Evolutionary conservation across 2,329 filamentous ascomycete species (phyloP).

Genomic region (Cytospora mali): DNA sequence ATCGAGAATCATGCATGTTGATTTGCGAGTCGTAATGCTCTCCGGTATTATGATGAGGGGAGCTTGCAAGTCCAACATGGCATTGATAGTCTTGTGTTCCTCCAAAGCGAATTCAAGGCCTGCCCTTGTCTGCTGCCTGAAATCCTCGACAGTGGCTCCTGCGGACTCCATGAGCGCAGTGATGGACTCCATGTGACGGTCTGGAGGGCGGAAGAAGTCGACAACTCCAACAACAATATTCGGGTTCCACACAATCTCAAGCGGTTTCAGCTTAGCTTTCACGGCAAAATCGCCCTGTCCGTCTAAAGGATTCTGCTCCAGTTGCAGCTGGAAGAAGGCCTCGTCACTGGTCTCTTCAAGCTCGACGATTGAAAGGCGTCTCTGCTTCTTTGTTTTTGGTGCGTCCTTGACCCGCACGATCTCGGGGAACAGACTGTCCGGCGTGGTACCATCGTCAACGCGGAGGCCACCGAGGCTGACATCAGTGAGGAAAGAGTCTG

Average conservation of each 20-base stretch:
- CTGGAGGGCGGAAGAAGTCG: constrained; percentile 94
- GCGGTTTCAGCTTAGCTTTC: constrained; percentile 87
- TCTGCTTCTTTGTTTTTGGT: constrained; percentile 51
- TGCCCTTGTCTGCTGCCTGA: constrained; percentile 92
- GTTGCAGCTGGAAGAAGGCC: constrained; percentile 87
- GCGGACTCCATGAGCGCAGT: constrained; percentile 93
- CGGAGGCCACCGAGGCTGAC: constrained; percentile 89
- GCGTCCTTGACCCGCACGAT: constrained; percentile 96
- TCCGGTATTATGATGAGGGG: constrained; percentile 96
- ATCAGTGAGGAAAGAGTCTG: constrained; percentile 87
- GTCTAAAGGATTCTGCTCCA: constrained; percentile 95
- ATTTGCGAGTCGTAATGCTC: constrained; percentile 78
- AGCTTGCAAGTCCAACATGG: constrained; percentile 91
- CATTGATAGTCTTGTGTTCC: constrained; percentile 97
- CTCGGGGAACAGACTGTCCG: constrained; percentile 87
- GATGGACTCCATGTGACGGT: constrained; percentile 98
- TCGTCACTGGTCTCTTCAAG: constrained; percentile 57
- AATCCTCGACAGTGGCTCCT: constrained; percentile 90
- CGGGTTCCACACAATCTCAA: constrained; percentile 98
- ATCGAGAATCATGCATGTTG: constrained; percentile 90
- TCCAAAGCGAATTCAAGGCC: constrained; percentile 95
- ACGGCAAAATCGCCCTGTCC: constrained; percentile 88
- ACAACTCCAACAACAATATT: constrained; percentile 87
- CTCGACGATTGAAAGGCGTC: constrained; percentile 56
- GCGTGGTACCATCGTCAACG: constrained; percentile 93